Percentiles rank a stretch among this genome's conserved stretches.
phyloP scores from a whole-genome alignment of 352 stramenopile species.

The Phytophthora sp. region DNA sequence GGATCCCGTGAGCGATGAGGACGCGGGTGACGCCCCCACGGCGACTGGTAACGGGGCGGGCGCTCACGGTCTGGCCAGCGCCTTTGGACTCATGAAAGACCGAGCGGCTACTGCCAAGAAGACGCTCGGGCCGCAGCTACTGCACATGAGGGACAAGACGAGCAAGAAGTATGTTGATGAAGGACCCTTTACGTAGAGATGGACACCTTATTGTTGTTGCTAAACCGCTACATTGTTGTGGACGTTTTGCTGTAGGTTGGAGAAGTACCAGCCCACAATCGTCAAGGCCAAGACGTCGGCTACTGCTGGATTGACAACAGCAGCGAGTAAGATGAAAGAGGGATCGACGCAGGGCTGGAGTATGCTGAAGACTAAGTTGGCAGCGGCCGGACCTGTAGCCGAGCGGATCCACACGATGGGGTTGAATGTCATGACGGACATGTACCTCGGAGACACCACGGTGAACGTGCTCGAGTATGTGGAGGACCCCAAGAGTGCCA shows the following conservation, averaged over 20 bases:
- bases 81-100: conserved; percentile 60
- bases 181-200: conserved; percentile 8
- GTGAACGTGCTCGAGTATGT: conserved; percentile 58
- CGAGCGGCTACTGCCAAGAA: conserved; percentile 61
- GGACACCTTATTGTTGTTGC: not conserved
- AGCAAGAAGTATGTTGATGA: conserved; percentile 43
- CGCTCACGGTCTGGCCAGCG: conserved; percentile 29
- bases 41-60: conserved; percentile 13
- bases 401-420: conserved; percentile 81
- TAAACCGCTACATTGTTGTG: conserved; percentile 20
- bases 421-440: conserved; percentile 73
- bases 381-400: conserved; percentile 70
- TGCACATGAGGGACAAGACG: conserved; percentile 59
- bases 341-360: conserved; percentile 82
- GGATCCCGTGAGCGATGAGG: conserved; percentile 35
- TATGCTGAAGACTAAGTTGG: conserved; percentile 79
- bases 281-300: conserved; percentile 77
- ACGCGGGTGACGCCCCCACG: conserved; percentile 26
- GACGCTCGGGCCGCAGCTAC: conserved; percentile 56
- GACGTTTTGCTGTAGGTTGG: conserved; percentile 46
- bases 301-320: conserved; percentile 31
- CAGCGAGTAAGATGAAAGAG: conserved; percentile 61
- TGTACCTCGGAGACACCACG: conserved; percentile 62
- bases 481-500: conserved; percentile 48
- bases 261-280: conserved; percentile 81